Evolutionary conservation across 2,329 filamentous ascomycete species (phyloP).

Genomic region (Domatiomyces globalis): DNA sequence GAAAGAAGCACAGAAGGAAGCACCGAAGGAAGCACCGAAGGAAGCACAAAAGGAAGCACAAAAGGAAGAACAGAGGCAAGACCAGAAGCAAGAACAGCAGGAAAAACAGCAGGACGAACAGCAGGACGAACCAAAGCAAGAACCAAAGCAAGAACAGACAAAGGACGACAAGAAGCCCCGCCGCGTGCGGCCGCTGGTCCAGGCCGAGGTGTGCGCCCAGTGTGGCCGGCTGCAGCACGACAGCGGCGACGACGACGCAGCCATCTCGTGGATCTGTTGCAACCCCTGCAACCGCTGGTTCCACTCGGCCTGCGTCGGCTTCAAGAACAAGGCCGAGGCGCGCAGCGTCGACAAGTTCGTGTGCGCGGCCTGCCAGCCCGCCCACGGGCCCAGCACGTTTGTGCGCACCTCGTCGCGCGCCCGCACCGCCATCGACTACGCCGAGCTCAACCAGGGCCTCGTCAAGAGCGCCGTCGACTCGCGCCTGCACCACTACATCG

Average conservation of each 20-base stretch:
- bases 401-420: conserved; percentile 53
- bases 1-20: no score
- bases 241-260: conserved; percentile 37
- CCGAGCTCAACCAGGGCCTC: conserved; percentile 51
- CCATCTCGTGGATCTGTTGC: conserved; percentile 47
- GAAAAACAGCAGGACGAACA: conserved; percentile 12
- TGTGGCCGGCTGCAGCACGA: conserved; percentile 43
- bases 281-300: conserved; percentile 57
- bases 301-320: conserved; percentile 52
- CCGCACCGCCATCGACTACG: conserved; percentile 54
- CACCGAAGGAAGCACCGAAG: conserved; percentile 1
- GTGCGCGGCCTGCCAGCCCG: conserved; percentile 44
- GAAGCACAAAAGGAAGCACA: conserved; percentile 1
- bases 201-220: conserved; percentile 37
- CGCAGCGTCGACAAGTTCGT: conserved; percentile 55
- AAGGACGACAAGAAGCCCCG: conserved; percentile 3
- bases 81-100: conserved; percentile 4
- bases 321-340: conserved; percentile 49
- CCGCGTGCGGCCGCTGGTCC: conserved; percentile 25
- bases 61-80: conserved; percentile 10
- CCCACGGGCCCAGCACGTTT: conserved; percentile 50
- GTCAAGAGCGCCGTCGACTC: conserved; percentile 51
- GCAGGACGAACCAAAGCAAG: conserved; percentile 10
- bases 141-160: background rate
- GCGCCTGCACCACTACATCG: conserved; percentile 53